Percentiles rank a stretch among this genome's conserved stretches.
Conservation (phyloP, 2,329 filamentous ascomycete genomes). For the Talaromyces atroroseus region DNA sequence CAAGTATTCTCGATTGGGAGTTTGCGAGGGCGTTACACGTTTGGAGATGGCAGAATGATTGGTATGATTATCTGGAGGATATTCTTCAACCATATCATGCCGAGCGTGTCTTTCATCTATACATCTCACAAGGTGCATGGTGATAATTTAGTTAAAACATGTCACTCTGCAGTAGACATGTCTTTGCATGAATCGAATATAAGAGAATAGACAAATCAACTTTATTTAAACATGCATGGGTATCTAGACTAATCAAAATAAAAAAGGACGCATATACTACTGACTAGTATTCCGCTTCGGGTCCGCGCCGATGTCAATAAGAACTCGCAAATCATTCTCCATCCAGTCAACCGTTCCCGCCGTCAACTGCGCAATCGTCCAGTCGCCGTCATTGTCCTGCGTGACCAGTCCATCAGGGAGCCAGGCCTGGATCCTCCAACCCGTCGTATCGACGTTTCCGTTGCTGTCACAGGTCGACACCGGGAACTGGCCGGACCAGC, state of each 20-base stretch:
- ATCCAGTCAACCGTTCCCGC: slow-evolving; percentile 43
- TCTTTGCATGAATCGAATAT: too few relatives aligned
- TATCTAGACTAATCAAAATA: background rate
- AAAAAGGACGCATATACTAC: background rate
- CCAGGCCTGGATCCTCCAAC: slow-evolving; percentile 36
- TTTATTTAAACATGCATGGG: background rate
- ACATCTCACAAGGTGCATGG: too few relatives aligned
- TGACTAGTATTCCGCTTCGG: background rate
- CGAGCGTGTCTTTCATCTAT: too few relatives aligned
- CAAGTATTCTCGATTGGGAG: slow-evolving; percentile 37
- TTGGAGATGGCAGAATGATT: slow-evolving; percentile 29
- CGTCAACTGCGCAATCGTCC: slow-evolving; percentile 40
- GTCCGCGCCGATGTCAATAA: slow-evolving; percentile 31
- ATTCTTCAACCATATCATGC: slow-evolving; percentile 22
- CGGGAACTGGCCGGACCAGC: slow-evolving; percentile 27
- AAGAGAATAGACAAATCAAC: too few relatives aligned
- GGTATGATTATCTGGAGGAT: slow-evolving; percentile 24
- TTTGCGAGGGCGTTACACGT: slow-evolving; percentile 29
- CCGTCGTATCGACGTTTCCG: slow-evolving; percentile 15
- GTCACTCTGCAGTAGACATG: too few relatives aligned
- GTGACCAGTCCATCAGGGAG: slow-evolving; percentile 37
- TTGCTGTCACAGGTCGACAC: slow-evolving; percentile 19
- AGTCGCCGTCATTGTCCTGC: slow-evolving; percentile 38
- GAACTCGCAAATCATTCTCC: slow-evolving; percentile 40
- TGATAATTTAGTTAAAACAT: too few relatives aligned